Conservation (phyloP, 1,139 yeast genomes). For the Saccharomyces hybrid region DNA sequence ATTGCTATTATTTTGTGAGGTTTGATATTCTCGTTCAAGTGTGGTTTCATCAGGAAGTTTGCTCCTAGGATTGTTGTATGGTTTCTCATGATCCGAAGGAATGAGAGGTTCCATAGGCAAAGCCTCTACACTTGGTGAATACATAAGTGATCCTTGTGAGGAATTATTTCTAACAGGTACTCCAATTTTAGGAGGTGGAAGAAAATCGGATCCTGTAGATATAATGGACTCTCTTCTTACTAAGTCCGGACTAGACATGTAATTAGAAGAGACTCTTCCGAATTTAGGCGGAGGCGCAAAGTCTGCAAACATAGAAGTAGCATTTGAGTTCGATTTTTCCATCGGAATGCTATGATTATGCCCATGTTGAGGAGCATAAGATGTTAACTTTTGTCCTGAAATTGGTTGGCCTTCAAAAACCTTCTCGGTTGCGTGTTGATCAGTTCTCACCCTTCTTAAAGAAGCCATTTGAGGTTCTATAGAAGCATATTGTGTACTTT, state of each 20-base stretch:
- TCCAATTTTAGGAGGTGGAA: slow-evolving; percentile 4
- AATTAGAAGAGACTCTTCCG: slow-evolving; percentile 5
- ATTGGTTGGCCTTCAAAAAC: not conserved
- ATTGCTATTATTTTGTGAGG: not conserved
- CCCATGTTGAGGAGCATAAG: not conserved
- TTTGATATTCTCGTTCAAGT: not conserved
- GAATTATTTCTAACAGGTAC: not conserved
- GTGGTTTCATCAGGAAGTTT: not conserved
- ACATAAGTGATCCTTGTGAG: not conserved
- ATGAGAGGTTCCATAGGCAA: not conserved
- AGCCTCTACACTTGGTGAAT: not conserved
- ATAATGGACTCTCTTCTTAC: slow-evolving; percentile 1
- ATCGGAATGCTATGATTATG: not conserved
- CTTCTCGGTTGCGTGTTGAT: slow-evolving; percentile 3
- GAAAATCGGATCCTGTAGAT: not conserved
- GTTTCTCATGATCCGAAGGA: not conserved
- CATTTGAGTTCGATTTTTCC: slow-evolving; percentile 1
- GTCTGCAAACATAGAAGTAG: slow-evolving; percentile 1
- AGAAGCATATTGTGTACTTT: slow-evolving; percentile 1
- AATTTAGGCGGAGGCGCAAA: slow-evolving; percentile 7
- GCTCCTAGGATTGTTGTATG: not conserved
- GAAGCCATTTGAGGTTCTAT: slow-evolving; percentile 2
- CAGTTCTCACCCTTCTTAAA: slow-evolving; percentile 11
- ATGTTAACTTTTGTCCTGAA: not conserved
- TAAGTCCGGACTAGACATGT: slow-evolving; percentile 12